phyloP scores from a whole-genome alignment of 2,329 filamentous ascomycete genomes.

The Tolypocladium sp. region DNA sequence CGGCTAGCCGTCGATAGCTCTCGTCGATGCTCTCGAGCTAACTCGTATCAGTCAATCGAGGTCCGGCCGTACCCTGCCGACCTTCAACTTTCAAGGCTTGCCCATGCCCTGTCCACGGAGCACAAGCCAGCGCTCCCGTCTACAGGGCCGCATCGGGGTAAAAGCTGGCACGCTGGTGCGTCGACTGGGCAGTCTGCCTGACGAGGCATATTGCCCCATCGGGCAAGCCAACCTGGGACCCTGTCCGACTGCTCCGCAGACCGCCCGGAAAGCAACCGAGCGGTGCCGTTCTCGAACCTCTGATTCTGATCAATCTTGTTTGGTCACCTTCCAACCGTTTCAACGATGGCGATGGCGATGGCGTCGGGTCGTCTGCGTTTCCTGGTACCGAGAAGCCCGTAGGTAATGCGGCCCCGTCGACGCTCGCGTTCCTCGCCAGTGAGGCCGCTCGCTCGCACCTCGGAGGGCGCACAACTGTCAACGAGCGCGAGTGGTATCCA shows the following conservation, averaged over 20 bases:
- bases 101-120: background rate
- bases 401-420: background rate
- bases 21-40: background rate
- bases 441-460: background rate
- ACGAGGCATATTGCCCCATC: slow-evolving; percentile 4
- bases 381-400: background rate
- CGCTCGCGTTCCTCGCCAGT: background rate
- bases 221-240: background rate
- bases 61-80: background rate
- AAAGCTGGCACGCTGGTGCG: background rate
- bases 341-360: background rate
- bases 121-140: background rate
- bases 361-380: background rate
- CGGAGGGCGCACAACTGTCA: background rate
- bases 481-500: background rate
- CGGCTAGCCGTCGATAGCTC: background rate
- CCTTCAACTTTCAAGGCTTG: background rate
- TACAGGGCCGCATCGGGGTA: background rate
- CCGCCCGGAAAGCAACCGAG: background rate
- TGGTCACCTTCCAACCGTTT: background rate
- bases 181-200: slow-evolving; percentile 2
- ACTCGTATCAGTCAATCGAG: background rate
- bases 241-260: background rate
- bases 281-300: background rate
- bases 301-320: too few species aligned